Base-by-base conservation (phyloP, 257 asterid species). In the Paraleonurus japonicus region DNA sequence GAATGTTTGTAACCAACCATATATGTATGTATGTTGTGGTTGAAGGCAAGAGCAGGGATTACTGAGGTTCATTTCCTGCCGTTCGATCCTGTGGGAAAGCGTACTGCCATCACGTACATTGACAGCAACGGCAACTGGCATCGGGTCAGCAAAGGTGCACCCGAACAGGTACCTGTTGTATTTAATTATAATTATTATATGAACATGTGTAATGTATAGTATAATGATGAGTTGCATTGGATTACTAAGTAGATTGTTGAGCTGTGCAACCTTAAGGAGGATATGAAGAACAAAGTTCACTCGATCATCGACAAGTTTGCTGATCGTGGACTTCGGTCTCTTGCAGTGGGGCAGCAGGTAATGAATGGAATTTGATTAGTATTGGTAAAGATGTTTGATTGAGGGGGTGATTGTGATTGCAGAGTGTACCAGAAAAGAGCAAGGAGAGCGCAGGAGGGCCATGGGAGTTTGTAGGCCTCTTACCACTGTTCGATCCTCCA, bases 401-500 rank as follows among this genome's bases (percentile, higher is more conserved):
- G 5, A 51, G 19, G 28, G 16, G n/a, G 2, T 5, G 4, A 7
- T 47, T 20, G 27, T 64, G 2, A 2, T 45, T 60, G n/a, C n/a
- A 86, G 91, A 68, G 23, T 3, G 89, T 90, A 8, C 86, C 92
- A 2, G 90, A 81, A 75, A 89, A 86, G 75, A 83, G 53, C 48
- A 90, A 90, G 80, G 96, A 90, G 12, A 81, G 92, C 43, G 53
- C 89, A 0, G 96, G 95, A 55, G 80, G 82, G 10, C 90, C 95
- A 17, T 90, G 95, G 96, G 63, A 43, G n/a, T 85, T 90, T 39
- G 84, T 74, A 1, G 96, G 95, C 8, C 84, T 90, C 3, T 80
- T 90, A 76, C 96, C 96, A 2, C 88, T 88, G 5, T 90, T 90
- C 37, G 96, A 90, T 59, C 96, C 96, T 10, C 96, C 96, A 15